Conservation (phyloP, 352 stramenopile species). For the Globisporangium recalcitrans region DNA sequence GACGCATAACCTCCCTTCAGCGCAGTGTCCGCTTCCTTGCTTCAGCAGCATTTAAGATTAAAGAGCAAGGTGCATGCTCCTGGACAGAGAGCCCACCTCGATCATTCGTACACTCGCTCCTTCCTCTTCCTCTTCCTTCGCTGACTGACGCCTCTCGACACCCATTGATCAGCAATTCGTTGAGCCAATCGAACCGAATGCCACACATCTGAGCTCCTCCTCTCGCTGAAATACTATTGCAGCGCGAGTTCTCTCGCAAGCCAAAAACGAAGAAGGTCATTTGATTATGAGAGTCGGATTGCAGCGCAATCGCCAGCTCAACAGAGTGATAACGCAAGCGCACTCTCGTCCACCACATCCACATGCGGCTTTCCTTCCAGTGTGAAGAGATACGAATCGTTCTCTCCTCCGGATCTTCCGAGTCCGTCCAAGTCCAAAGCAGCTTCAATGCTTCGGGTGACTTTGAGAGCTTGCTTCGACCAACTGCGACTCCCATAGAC, state of each 20-base stretch:
- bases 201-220: not conserved
- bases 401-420: not conserved
- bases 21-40: not conserved
- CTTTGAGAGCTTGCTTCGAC: not conserved
- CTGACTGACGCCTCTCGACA: not conserved
- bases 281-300: not conserved
- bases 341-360: not conserved
- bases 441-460: too few species aligned
- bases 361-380: not conserved
- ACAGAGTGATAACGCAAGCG: too few species aligned
- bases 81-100: not conserved
- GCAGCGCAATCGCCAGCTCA: not conserved
- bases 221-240: constrained; percentile 3
- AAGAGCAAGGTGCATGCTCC: not conserved
- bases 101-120: not conserved
- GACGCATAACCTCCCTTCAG: not conserved
- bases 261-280: too few species aligned
- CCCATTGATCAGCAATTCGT: not conserved
- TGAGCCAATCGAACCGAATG: constrained; percentile 1
- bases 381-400: not conserved
- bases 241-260: not conserved
- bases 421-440: not conserved
- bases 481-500: not conserved
- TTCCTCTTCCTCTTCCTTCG: not conserved
- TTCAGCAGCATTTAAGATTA: not conserved